Base-by-base conservation (phyloP, 2,329 filamentous ascomycete genomes). In the Sporothrix schenckii region DNA sequence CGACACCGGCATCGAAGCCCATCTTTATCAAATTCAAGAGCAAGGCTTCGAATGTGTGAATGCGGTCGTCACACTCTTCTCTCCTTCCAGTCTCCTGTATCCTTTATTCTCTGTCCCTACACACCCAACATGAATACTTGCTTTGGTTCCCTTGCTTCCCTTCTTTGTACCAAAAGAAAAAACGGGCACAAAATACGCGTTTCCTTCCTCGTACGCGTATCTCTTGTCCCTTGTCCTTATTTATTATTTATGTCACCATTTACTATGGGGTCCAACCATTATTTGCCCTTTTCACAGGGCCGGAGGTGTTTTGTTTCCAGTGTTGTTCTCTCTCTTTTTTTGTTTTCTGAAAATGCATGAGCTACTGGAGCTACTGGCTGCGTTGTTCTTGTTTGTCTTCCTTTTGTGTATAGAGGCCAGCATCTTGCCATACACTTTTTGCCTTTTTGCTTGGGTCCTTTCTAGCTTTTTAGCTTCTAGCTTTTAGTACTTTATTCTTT, bases 1-100 rank as follows among this genome's bases (percentile, higher is more conserved):
- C 68, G 3, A 27, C 66, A 14, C 65, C 72, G 6, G 47, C 52
- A 11, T 65, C 66, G 27, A 74, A 72, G 34, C 68, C 70, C 1
- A 73, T 74, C 11, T 54, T 74, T 11, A 74, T 73, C 44, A 74
- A 73, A 65, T 73, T 75, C 52, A 75, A 75, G 72, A 67, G 69
- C 19, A 74, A 74, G 68, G 39, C 72, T n/a, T 68, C 69, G 3
- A 66, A 52, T 69, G 16, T 47, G 1, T 60, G 41, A 60, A 19
- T 10, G 19, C 16, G 5, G 49, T 5, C 19, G 16, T 10, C n/a
- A 0, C 5, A 14, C 58, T 19, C 7, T 9, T 53, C 56, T 24
- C 34, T n/a, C 19, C 50, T n/a, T 13, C n/a, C 44, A 19, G 2
- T 34, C 4, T 9, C 7, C 34, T 34, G 7, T 34, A 9, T 34